Base-by-base conservation (phyloP, 148 eudicot genomes). In the Fagopyrum tataricum region DNA sequence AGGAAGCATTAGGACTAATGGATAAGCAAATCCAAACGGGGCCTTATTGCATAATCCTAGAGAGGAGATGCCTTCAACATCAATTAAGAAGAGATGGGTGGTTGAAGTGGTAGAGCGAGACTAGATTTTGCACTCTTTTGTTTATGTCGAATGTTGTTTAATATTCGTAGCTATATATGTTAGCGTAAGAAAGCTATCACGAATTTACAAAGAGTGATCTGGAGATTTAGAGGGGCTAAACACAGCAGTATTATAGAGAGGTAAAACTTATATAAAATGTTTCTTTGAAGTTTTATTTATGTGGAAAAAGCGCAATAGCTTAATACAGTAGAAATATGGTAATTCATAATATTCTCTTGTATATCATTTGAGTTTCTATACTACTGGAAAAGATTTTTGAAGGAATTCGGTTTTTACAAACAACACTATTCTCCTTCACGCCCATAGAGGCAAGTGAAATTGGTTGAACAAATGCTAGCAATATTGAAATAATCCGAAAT, bases 31-130 rank as follows among this genome's bases (percentile, higher is more conserved):
- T 12, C 26, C 31, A 26, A 55, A 73, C 39, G 76, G 76, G 68
- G 62, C 21, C 31, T 42, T 44, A 39, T 13, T 73, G 68, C 68
- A 42, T 56, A 59, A 59, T 31, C 74, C 72, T 64, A 80, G 72
- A 39, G 71, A 80, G 62, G 78, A 40, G 49, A 53, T 62, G 1
- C 48, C 75, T 20, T 73, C 80, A 31, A 72, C 58, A 70, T 15
- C 72, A 11, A 66, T 47, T 26, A 77, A 80, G 4, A 91, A 88
- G 81, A 89, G 87, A 81, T 91, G 98, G 97, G 87, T 94, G 72
- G 89, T 94, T 42, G 91, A 94, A 85, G 88, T 87, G 20, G 78
- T 4, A 4, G 90, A 82, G 67, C 84, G 62, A 76, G 85, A 78
- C 81, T 79, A 70, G 73, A 66, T 48, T 6, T 24, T 37, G 62